A percentile compares a stretch with the other conserved stretches of the same genome.
phyloP scores from a whole-genome alignment of 2,329 filamentous ascomycete species.

The Cryphonectria nitschkei region DNA sequence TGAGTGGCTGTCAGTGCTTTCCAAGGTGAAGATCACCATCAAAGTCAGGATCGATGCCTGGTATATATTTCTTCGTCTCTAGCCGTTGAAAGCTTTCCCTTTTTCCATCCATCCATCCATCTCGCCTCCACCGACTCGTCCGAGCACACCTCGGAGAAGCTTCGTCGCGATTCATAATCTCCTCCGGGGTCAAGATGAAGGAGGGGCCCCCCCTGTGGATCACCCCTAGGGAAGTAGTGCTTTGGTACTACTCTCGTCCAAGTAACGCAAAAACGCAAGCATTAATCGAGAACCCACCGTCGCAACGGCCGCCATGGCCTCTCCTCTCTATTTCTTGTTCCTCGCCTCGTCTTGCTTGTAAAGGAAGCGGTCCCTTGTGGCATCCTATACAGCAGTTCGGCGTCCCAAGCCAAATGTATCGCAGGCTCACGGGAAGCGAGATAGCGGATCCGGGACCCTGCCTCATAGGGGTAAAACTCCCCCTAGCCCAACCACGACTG shows the following conservation, averaged over 20 bases:
- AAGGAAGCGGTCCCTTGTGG: neutral
- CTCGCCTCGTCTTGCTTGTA: neutral
- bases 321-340: neutral
- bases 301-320: neutral
- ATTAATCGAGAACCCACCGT: neutral
- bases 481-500: neutral
- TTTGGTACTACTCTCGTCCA: neutral
- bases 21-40: neutral
- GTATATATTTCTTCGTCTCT: slow-evolving; percentile 5
- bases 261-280: neutral
- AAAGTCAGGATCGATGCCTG: neutral
- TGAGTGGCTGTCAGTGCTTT: neutral
- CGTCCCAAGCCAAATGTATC: neutral
- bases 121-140: neutral
- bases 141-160: slow-evolving; percentile 12
- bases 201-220: slow-evolving; percentile 2
- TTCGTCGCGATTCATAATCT: neutral
- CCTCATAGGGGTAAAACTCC: neutral
- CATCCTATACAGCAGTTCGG: neutral
- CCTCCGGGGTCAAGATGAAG: neutral
- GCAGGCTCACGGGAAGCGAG: neutral
- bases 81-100: neutral
- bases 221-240: neutral
- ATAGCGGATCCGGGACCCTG: neutral
- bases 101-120: neutral